phyloP scores from a whole-genome alignment of 305 asterid species.

The Stenogyne calaminthoides region DNA sequence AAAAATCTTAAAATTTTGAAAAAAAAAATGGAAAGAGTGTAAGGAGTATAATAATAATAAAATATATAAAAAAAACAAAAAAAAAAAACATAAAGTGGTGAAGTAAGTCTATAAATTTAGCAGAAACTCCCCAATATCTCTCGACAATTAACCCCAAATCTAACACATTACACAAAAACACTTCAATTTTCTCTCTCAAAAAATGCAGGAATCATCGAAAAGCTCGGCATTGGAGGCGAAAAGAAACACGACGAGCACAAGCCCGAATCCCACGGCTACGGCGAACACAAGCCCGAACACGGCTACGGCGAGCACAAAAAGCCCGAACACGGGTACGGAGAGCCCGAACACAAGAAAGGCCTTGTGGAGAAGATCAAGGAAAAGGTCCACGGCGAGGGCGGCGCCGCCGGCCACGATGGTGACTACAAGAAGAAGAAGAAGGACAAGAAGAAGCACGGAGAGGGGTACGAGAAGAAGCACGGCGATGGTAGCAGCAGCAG shows the following conservation, averaged over 20 bases:
- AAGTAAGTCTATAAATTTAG: background rate
- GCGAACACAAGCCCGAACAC: no score
- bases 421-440: constrained; percentile 40
- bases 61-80: no score
- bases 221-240: constrained; percentile 49
- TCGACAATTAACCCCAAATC: background rate
- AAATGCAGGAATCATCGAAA: constrained; percentile 58
- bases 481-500: constrained; percentile 46
- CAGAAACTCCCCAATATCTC: background rate
- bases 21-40: no score
- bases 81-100: background rate
- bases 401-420: constrained; percentile 10
- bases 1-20: no score
- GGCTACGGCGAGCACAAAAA: constrained; percentile 25
- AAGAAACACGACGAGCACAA: constrained; percentile 36
- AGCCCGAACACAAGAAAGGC: constrained; percentile 48
- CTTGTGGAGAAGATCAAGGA: constrained; percentile 58
- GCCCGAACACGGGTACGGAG: constrained; percentile 14
- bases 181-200: background rate
- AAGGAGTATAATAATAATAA: no score
- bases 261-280: no score
- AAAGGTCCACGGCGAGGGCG: constrained; percentile 50
- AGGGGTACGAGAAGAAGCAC: constrained; percentile 14
- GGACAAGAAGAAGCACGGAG: constrained; percentile 30
- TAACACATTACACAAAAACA: background rate